These are phyloP conservation scores for Priceomyces carsonii DNA, from an alignment of 805 yeast species.

Conservation along the genomic window DNA sequence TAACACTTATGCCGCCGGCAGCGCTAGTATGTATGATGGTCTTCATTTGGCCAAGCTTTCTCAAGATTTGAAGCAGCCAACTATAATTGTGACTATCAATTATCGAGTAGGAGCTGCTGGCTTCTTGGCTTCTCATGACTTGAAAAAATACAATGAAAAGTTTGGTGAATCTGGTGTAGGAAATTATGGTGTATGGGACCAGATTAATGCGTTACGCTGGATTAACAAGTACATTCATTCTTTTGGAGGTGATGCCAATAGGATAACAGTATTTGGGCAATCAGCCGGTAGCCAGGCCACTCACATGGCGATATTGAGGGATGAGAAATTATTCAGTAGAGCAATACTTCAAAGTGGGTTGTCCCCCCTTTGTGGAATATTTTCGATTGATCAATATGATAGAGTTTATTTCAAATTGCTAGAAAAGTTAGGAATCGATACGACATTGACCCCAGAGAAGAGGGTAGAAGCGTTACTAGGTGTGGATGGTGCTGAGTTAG, in stretches of 20 bases:
- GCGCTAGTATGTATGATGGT: too few relatives aligned
- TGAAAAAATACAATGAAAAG: too few relatives aligned
- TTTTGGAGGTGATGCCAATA: constrained; percentile 49
- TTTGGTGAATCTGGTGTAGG: constrained; percentile 21
- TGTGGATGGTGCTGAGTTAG: constrained; percentile 7
- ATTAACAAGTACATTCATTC: constrained; percentile 37
- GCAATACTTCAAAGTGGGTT: constrained; percentile 15
- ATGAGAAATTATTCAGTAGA: too few relatives aligned
- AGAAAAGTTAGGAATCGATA: constrained; percentile 11
- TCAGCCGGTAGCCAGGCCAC: too few relatives aligned
- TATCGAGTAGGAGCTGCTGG: constrained; percentile 40
- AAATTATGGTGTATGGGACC: constrained; percentile 50
- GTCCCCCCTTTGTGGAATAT: constrained; percentile 12
- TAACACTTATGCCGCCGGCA: too few relatives aligned
- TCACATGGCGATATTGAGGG: too few relatives aligned
- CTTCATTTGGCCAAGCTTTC: too few relatives aligned
- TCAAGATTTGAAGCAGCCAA: too few relatives aligned
- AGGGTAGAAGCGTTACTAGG: too few relatives aligned
- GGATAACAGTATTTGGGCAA: constrained; percentile 46
- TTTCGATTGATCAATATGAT: constrained; percentile 12
- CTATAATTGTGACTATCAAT: constrained; percentile 35
- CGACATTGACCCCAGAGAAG: constrained; percentile 3
- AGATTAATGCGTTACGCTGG: constrained; percentile 49
- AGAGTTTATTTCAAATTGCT: constrained; percentile 12
- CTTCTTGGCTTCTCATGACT: constrained; percentile 26